Evolutionary conservation across 176 grass and related monocot species (phyloP).

Genomic region (Olyra latifolia): DNA sequence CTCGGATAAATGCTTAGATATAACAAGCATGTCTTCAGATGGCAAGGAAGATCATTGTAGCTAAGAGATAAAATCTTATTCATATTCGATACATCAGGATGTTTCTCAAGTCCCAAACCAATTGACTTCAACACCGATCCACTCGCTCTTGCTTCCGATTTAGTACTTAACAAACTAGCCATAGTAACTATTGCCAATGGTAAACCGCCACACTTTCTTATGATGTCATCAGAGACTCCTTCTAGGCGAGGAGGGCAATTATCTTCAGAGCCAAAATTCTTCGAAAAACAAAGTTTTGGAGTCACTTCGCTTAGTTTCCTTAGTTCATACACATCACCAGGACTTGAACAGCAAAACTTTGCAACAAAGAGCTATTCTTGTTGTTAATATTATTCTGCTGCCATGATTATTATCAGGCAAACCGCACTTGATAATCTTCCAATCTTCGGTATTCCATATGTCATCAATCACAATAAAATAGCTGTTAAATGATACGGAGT

Average conservation of each 20-base stretch:
- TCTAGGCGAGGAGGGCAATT: background rate
- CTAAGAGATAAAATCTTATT: too few relatives aligned
- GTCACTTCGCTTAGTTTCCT: slow-evolving; percentile 10
- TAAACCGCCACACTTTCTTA: too few relatives aligned
- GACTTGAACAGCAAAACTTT: background rate
- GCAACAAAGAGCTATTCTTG: slow-evolving; percentile 20
- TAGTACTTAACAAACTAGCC: too few relatives aligned
- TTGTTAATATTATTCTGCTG: slow-evolving; percentile 34
- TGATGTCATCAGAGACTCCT: background rate
- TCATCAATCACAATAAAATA: background rate
- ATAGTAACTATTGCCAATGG: too few relatives aligned
- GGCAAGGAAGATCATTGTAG: too few relatives aligned
- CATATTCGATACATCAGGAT: too few relatives aligned
- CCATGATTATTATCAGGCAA: slow-evolving; percentile 12
- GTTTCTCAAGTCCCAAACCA: too few relatives aligned
- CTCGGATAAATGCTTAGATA: too few relatives aligned
- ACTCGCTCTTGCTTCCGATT: too few relatives aligned
- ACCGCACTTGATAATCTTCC: slow-evolving; percentile 7
- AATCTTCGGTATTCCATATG: background rate
- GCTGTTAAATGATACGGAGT: too few relatives aligned
- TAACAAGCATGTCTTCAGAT: too few relatives aligned
- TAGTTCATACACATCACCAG: slow-evolving; percentile 13
- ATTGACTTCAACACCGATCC: too few relatives aligned
- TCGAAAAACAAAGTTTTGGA: slow-evolving; percentile 14
- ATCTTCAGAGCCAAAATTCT: slow-evolving; percentile 1